phyloP scores from a whole-genome alignment of 176 grass and related monocot species.

The Carex pumila region DNA sequence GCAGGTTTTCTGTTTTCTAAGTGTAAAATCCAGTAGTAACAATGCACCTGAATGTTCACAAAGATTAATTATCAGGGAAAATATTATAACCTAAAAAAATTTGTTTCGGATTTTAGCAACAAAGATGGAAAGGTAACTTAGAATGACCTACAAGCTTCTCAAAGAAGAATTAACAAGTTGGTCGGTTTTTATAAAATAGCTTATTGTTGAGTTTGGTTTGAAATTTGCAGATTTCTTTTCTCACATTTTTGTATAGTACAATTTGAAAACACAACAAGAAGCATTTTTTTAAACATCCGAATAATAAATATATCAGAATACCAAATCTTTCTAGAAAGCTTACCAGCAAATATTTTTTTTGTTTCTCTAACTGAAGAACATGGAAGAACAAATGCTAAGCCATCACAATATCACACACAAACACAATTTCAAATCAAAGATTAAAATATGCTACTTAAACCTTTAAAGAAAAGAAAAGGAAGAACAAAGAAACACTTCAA shows the following conservation, averaged over 20 bases:
- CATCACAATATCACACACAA: neutral
- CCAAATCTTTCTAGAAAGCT: neutral
- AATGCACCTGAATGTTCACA: neutral
- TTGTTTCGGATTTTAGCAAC: neutral
- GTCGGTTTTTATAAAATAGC: neutral
- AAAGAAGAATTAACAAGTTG: neutral
- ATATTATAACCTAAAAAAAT: neutral
- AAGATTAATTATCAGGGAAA: neutral
- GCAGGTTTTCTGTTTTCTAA: neutral
- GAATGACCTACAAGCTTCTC: neutral
- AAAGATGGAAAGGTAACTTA: neutral
- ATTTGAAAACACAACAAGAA: neutral
- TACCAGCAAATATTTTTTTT: neutral
- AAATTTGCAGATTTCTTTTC: conserved; percentile 3
- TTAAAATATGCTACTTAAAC: neutral
- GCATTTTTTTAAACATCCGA: neutral
- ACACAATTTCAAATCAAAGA: neutral
- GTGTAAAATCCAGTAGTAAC: neutral
- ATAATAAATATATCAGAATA: neutral
- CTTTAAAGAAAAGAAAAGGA: conserved; percentile 4
- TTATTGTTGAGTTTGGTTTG: conserved; percentile 9
- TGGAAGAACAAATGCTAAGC: neutral
- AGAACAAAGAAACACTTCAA: conserved; percentile 2
- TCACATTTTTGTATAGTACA: neutral
- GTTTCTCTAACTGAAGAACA: neutral